Evolutionary conservation across 1,284 basidiomycete genomes (phyloP).

Genomic region (Phellinidium pouzarii): DNA sequence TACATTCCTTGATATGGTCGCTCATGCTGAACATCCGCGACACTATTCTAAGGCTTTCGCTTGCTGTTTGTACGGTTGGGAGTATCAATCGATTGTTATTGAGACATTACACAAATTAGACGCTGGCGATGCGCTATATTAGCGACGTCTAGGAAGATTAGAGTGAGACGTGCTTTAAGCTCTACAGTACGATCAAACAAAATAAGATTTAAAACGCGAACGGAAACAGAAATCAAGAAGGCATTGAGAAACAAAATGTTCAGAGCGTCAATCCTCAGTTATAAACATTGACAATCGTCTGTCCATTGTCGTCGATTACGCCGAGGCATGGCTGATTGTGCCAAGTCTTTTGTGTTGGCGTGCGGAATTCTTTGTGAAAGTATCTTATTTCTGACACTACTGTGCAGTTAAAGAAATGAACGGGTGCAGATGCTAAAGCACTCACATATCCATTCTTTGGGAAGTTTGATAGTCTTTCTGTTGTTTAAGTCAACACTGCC

Average conservation of each 20-base stretch:
- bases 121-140: not conserved
- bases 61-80: not conserved
- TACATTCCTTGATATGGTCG: not conserved
- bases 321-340: not conserved
- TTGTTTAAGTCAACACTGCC: not conserved
- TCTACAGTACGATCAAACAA: not conserved
- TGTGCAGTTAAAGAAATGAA: not conserved
- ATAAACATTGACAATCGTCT: not conserved
- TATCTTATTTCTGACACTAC: conserved; percentile 10
- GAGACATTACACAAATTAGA: not conserved
- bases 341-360: not conserved
- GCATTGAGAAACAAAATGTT: not conserved
- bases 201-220: not conserved
- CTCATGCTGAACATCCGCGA: not conserved
- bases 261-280: not conserved
- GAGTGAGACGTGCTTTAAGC: not conserved
- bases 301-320: not conserved
- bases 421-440: not conserved
- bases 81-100: not conserved
- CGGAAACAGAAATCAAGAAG: not conserved
- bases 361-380: not conserved
- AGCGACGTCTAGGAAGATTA: not conserved
- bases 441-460: conserved; percentile 18
- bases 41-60: not conserved
- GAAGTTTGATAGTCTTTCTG: not conserved